Conservation (phyloP, 305 asterid species). For the Nicotiana rustica region DNA sequence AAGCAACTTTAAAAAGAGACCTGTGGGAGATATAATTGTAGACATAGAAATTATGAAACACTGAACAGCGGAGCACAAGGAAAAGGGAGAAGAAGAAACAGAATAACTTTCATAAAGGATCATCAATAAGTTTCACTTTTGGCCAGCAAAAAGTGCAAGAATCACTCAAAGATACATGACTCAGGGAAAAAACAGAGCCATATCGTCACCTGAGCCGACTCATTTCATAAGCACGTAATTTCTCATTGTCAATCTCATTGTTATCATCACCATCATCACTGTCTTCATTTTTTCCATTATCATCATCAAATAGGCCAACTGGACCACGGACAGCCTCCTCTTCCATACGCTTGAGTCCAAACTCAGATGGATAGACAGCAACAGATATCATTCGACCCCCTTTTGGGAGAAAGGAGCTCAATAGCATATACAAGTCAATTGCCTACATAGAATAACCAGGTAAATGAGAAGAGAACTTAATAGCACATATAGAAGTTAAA, state of each 20-base stretch:
- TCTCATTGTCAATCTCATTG: constrained; percentile 67
- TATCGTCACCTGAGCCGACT: constrained; percentile 74
- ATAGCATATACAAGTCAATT: constrained; percentile 75
- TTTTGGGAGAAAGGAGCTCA: constrained; percentile 81
- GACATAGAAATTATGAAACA: background rate
- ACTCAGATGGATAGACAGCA: constrained; percentile 90
- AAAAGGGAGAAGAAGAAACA: background rate
- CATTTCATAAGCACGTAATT: constrained; percentile 86
- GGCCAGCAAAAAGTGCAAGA: background rate
- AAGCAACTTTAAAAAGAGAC: background rate
- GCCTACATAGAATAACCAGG: constrained; percentile 59
- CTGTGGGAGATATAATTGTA: background rate
- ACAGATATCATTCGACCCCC: constrained; percentile 74
- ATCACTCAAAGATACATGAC: background rate
- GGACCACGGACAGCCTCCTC: constrained; percentile 94
- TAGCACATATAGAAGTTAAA: constrained; percentile 6
- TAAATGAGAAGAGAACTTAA: constrained; percentile 33
- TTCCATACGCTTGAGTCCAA: constrained; percentile 94
- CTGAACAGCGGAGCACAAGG: background rate
- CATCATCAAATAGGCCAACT: constrained; percentile 73
- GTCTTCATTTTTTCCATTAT: constrained; percentile 50
- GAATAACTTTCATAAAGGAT: constrained; percentile 11
- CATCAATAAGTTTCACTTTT: background rate
- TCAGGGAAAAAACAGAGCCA: background rate
- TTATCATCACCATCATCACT: constrained; percentile 46